Base-by-base conservation (phyloP, 1,284 basidiomycete genomes). In the Agroathelia rolfsii region DNA sequence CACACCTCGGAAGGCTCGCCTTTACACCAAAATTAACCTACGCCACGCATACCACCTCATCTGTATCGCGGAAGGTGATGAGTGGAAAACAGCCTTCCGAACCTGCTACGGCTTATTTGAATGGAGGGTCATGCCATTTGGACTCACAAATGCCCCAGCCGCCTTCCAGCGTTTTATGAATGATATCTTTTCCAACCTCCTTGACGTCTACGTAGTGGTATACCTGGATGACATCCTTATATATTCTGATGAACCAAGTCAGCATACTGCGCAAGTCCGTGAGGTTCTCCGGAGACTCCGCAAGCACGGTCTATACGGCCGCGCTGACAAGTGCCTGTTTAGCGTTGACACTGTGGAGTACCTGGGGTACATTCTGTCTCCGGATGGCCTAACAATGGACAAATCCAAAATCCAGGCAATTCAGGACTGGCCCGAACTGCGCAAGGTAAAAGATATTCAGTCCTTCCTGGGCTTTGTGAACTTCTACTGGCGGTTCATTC, bases 401-500 rank as follows among this genome's bases (percentile, higher is more conserved):
- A 40, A 45, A 0, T 39, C 37, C 5, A 67, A 67, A 41, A 37
- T 68, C 5, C 17, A 49, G 2, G 46, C 50, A 1, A 52, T 69
- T 24, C 14, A 28, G 1, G 35, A 49, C 5, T 71, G 66, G 66
- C 58, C 56, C 0, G 19, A 17, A 1, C 66, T 64, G 1, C 39
- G 25, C 0, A 45, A 34, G 3, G 39, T 59, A 11, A 42, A 45
- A 21, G 45, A 59, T 6, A 29, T 59, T n/a, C 53, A 56, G 35
- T 41, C 37, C 3, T 63, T 60, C 48, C 43, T 61, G 9, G 58
- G 59, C 17, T 52, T 62, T 20, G n/a, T n/a, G n/a, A 59, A 59
- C 41, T 64, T 58, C 42, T 65, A 63, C 36, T 39, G 53, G 0
- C 37, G 50, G 8, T 69, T 67, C 41, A 59, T 68, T 25, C 17